Percentiles rank a stretch among this genome's conserved stretches.
phyloP scores from a whole-genome alignment of 805 yeast genomes.

The Wickerhamiella musiphila region DNA sequence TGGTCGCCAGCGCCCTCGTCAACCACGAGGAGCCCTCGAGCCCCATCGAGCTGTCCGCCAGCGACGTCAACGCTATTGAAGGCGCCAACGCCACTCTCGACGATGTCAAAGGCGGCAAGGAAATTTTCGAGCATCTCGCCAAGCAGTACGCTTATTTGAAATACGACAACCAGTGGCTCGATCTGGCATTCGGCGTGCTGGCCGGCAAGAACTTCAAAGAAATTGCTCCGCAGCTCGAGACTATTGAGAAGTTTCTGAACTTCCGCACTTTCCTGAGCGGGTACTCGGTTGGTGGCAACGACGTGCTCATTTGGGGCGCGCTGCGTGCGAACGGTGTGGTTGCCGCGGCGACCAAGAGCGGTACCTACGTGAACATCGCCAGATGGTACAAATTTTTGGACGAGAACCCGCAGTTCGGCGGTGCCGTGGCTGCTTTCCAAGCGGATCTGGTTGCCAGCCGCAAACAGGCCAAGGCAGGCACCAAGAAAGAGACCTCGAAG shows the following conservation, averaged over 20 bases:
- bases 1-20: conserved; percentile 63
- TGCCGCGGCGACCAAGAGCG: conserved; percentile 77
- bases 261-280: conserved; percentile 68
- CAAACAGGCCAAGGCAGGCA: conserved; percentile 46
- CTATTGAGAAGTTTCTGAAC: conserved; percentile 67
- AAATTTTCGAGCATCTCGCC: conserved; percentile 25
- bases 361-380: conserved; percentile 66
- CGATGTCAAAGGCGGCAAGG: conserved; percentile 28
- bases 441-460: conserved; percentile 58
- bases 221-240: conserved; percentile 58
- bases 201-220: conserved; percentile 78
- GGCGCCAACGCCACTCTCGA: conserved; percentile 21
- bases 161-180: conserved; percentile 39
- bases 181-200: conserved; percentile 49
- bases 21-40: conserved; percentile 29
- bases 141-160: conserved; percentile 30
- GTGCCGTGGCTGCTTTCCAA: conserved; percentile 45
- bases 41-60: conserved; percentile 41
- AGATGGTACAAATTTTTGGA: conserved; percentile 84
- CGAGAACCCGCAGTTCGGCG: conserved; percentile 44
- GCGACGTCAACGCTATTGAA: conserved; percentile 55
- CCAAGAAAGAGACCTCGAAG: conserved; percentile 73
- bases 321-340: conserved; percentile 84
- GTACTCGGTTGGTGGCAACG: conserved; percentile 52
- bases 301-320: conserved; percentile 84